Evolutionary conservation across 2,329 filamentous ascomycete genomes (phyloP), one percentile per base, ranked within the genome.

Genomic region (Fusarium sp.): DNA sequence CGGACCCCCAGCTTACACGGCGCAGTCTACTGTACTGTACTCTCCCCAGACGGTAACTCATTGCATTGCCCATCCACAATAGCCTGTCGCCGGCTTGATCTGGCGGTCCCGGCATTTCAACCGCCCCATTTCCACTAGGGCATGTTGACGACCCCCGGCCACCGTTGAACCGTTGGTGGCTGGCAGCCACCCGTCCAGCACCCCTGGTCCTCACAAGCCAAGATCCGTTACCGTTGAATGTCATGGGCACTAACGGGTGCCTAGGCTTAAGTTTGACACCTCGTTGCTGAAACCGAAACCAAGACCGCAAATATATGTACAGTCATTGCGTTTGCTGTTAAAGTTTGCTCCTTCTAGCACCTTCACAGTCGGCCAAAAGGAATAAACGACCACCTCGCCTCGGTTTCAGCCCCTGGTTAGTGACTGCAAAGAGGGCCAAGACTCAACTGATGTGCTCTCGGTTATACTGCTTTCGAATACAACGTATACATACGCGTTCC

Each of bases 41-140:
- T 26, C 53, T 49, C 47, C 42, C 21, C 54, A 58, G 33, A 58
- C 44, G 47, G 15, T 33, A 58, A 57, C 44, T 26, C 22, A 31
- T 31, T 31, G 28, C 26, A 19, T 43, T 21, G n/a, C 50, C 21
- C 45, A 61, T 45, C 57, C 44, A 55, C 57, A 58, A 46, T 31
- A 65, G 53, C 46, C 59, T 72, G 69, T 54, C 71, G 65, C 57
- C 61, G 60, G 66, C 67, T 62, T 55, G 53, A 60, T 71, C 34
- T 59, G 57, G 65, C 54, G 57, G 52, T 44, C 53, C 64, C 69
- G 61, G 70, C 57, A 70, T 66, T 59, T 65, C 64, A 47, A 67
- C 64, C 57, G 57, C 55, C 44, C 57, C 54, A 49, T 64, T 39
- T 40, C 36, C 39, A 40, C 59, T 34, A 40, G 61, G 33, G 31